A percentile compares a stretch with the other conserved stretches of the same genome.
These are phyloP conservation scores for Mycotypha africana DNA, from an alignment of 371 early-diverging fungal species.

Conservation along the genomic window DNA sequence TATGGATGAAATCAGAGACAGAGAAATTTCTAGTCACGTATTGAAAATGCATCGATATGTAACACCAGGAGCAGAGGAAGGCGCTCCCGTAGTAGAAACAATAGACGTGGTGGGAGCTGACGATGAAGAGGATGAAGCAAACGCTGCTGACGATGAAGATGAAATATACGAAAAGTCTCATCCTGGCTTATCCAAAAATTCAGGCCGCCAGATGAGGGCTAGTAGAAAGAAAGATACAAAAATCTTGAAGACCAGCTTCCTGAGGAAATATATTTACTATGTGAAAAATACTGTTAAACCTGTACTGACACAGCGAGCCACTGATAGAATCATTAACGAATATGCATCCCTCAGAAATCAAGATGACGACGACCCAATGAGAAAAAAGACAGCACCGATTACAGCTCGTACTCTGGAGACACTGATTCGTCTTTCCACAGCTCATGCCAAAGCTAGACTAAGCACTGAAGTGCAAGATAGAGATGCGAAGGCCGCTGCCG, in stretches of 20 bases:
- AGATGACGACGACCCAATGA: conserved; percentile 47
- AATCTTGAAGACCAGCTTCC: conserved; percentile 68
- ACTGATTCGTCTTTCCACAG: conserved; percentile 97
- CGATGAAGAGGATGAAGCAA: conserved; percentile 42
- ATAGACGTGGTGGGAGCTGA: conserved; percentile 50
- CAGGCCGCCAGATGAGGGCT: no score
- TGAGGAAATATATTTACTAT: conserved; percentile 84
- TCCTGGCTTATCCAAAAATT: conserved; percentile 41
- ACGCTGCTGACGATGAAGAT: conserved; percentile 45
- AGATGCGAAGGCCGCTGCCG: conserved; percentile 85
- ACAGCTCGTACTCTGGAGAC: conserved; percentile 99
- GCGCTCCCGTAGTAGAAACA: conserved; percentile 64
- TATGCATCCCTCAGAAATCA: conserved; percentile 76
- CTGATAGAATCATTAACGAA: conserved; percentile 71
- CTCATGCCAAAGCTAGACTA: conserved; percentile 97
- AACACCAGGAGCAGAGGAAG: conserved; percentile 85
- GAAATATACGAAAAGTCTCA: conserved; percentile 83
- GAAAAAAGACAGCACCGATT: conserved; percentile 76
- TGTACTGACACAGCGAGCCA: conserved; percentile 64
- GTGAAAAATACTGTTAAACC: conserved; percentile 75
- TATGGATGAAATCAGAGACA: conserved; percentile 78
- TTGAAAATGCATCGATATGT: conserved; percentile 90
- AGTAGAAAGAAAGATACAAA: conserved; percentile 29
- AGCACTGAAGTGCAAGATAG: conserved; percentile 73
- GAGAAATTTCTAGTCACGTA: conserved; percentile 88